Conservation (phyloP, 805 yeast species). For the Sugiyamaella mastotermitis region DNA sequence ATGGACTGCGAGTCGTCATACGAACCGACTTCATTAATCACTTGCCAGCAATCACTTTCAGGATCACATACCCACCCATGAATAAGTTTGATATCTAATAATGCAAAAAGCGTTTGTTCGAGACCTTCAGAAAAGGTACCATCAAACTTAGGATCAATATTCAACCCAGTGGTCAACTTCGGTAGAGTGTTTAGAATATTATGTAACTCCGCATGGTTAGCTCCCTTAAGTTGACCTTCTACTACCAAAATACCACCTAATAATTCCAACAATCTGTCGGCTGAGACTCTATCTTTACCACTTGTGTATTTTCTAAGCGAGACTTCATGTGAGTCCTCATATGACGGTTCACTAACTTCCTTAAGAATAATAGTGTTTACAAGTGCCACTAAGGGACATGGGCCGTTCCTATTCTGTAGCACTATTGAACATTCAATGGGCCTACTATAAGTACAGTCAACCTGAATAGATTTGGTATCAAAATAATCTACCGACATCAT, state of each 20-base stretch:
- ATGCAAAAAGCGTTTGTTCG: slow-evolving; percentile 51
- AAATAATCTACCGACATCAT: too few species aligned
- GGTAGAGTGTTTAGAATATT: slow-evolving; percentile 54
- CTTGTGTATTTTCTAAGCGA: slow-evolving; percentile 24
- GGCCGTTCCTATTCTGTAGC: slow-evolving; percentile 77
- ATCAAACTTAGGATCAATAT: slow-evolving; percentile 64
- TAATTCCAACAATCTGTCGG: slow-evolving; percentile 41
- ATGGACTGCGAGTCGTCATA: slow-evolving; percentile 58
- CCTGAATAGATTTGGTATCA: too few species aligned
- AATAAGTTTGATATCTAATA: slow-evolving; percentile 53
- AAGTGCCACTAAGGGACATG: slow-evolving; percentile 79
- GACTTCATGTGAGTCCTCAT: slow-evolving; percentile 22
- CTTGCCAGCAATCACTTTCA: slow-evolving; percentile 28
- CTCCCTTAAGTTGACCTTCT: slow-evolving; percentile 1
- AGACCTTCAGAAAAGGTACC: slow-evolving; percentile 51
- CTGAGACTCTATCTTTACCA: slow-evolving; percentile 28
- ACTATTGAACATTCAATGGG: too few species aligned
- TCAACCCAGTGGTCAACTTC: slow-evolving; percentile 59
- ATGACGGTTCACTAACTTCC: slow-evolving; percentile 28
- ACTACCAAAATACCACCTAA: slow-evolving; percentile 42
- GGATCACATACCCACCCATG: slow-evolving; percentile 83
- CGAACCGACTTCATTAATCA: slow-evolving; percentile 37
- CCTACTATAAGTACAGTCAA: too few species aligned
- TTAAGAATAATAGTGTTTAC: slow-evolving; percentile 61
- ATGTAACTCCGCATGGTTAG: slow-evolving; percentile 26